Evolutionary conservation across 345 rosid species (phyloP).

Genomic region (Salix udensis): DNA sequence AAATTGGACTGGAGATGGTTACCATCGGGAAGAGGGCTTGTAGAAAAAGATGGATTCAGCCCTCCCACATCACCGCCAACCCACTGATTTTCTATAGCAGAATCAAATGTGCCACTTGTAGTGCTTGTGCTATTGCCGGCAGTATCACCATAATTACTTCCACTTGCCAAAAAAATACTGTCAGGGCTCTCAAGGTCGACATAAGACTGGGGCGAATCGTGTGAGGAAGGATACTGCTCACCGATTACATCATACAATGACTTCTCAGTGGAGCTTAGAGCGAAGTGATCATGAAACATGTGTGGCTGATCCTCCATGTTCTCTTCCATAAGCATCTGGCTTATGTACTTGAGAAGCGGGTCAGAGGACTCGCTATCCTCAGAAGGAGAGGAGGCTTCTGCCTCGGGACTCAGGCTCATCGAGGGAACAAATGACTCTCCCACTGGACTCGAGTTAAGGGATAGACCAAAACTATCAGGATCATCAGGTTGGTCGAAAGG

Average conservation of each 20-base stretch:
- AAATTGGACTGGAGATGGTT: constrained; percentile 12
- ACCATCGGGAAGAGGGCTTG: constrained; percentile 12
- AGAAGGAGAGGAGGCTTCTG: constrained; percentile 23
- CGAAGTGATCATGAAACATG: constrained; percentile 24
- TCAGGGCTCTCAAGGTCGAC: constrained; percentile 20
- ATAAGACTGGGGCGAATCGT: background rate
- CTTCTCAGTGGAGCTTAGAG: constrained; percentile 23
- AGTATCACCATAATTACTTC: constrained; percentile 10
- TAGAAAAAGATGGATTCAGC: background rate
- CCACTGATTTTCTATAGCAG: background rate
- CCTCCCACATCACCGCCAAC: constrained; percentile 14
- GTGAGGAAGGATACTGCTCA: constrained; percentile 12
- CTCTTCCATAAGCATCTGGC: constrained; percentile 32
- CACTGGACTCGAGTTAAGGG: constrained; percentile 9
- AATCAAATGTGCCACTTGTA: background rate
- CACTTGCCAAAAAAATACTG: constrained; percentile 13
- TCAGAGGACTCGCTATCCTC: constrained; percentile 26
- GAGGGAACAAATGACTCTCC: constrained; percentile 10
- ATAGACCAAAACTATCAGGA: background rate
- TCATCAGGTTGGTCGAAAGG: constrained; percentile 14
- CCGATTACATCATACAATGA: constrained; percentile 23
- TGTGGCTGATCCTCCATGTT: constrained; percentile 25
- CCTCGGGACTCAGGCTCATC: constrained; percentile 22
- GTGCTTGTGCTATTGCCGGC: constrained; percentile 1
- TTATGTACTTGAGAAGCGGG: constrained; percentile 27